Evolutionary conservation across 768 basidiomycete species (phyloP).

Genomic region (Boletus rex-veris): DNA sequence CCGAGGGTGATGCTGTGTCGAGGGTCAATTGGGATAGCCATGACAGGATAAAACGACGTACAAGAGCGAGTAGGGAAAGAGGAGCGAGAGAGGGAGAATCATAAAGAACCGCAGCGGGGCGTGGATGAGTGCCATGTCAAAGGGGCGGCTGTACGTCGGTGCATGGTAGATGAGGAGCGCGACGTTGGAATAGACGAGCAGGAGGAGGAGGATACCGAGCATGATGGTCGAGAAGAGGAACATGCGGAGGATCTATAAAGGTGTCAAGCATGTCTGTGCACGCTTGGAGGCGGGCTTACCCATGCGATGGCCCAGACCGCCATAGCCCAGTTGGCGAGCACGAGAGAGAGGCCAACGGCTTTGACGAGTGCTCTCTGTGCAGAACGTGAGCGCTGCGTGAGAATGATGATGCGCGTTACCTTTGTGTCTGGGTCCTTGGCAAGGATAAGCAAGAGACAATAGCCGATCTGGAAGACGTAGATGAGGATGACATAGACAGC

Average conservation of each 20-base stretch:
- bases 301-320: conserved; percentile 78
- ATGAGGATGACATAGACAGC: conserved; percentile 58
- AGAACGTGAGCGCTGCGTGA: neutral
- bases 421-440: conserved; percentile 78
- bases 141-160: conserved; percentile 54
- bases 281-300: conserved; percentile 33
- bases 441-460: conserved; percentile 74
- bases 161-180: conserved; percentile 71
- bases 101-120: conserved; percentile 73
- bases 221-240: conserved; percentile 76
- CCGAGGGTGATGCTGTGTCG: conserved; percentile 62
- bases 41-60: conserved; percentile 18
- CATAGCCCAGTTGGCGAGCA: conserved; percentile 77
- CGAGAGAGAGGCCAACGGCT: conserved; percentile 76
- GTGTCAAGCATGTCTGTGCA: neutral
- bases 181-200: conserved; percentile 77
- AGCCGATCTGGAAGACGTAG: conserved; percentile 71
- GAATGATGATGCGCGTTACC: conserved; percentile 31
- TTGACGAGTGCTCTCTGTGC: conserved; percentile 61
- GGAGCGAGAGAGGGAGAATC: conserved; percentile 49
- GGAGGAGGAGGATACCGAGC: conserved; percentile 63
- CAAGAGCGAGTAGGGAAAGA: conserved; percentile 58
- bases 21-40: too few species aligned
- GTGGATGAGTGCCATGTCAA: conserved; percentile 83
- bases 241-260: conserved; percentile 59